A percentile compares a stretch with the other conserved stretches of the same genome.
These are phyloP conservation scores for Cordyceps fumosorosea DNA, from an alignment of 2,329 filamentous ascomycete genomes.

Conservation along the genomic window DNA sequence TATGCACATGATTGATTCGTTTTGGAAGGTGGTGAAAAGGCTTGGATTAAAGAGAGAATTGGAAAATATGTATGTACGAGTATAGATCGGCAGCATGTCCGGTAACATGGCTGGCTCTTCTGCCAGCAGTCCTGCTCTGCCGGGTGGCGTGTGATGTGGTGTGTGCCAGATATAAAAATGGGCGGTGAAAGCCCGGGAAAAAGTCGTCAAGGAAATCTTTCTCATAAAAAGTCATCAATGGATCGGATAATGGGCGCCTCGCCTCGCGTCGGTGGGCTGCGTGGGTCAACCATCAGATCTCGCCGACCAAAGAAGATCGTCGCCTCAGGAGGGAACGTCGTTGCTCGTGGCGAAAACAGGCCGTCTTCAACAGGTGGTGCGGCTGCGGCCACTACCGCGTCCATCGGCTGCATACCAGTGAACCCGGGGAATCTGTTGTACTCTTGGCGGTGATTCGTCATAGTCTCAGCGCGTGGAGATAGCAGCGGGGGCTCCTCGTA, in stretches of 20 bases:
- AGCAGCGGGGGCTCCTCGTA: constrained; percentile 51
- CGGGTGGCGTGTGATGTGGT: not conserved
- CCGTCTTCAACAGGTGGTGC: constrained; percentile 26
- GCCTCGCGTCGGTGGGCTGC: constrained; percentile 68
- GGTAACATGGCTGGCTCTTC: not conserved
- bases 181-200: not conserved
- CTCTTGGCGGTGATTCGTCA: constrained; percentile 60
- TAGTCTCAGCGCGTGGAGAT: constrained; percentile 66
- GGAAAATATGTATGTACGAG: not conserved
- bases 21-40: not conserved
- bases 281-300: constrained; percentile 53
- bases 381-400: constrained; percentile 43
- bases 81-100: not conserved
- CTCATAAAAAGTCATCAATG: constrained; percentile 69
- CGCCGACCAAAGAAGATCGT: constrained; percentile 47
- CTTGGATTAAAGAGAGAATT: constrained; percentile 2
- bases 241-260: constrained; percentile 70
- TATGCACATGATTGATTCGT: not conserved
- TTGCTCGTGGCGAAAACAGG: constrained; percentile 47
- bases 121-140: constrained; percentile 11
- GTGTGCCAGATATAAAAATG: not conserved
- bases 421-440: not conserved
- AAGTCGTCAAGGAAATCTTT: constrained; percentile 4
- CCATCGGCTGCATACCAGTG: constrained; percentile 45
- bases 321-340: constrained; percentile 48